Conservation (phyloP, 2,329 filamentous ascomycete species). For the Hypoxylon sp. region DNA sequence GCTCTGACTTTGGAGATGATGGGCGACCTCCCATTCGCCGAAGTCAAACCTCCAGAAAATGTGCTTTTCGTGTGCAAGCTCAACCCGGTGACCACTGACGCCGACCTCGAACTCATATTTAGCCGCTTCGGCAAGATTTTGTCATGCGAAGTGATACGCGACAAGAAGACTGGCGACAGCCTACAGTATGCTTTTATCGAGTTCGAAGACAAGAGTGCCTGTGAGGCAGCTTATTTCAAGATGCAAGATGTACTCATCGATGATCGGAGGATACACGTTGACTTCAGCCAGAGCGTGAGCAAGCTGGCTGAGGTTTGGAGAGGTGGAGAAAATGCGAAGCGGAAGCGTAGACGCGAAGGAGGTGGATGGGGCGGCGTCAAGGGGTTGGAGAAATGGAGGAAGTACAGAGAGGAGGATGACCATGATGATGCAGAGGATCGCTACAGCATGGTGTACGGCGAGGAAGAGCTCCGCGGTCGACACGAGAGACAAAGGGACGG, state of each 20-base stretch:
- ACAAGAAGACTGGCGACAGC: conserved; percentile 93
- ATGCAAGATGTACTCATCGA: conserved; percentile 99
- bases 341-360: conserved; percentile 64
- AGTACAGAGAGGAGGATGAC: conserved; percentile 81
- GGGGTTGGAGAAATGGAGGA: conserved; percentile 88
- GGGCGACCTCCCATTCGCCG: conserved; percentile 95
- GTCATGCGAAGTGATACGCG: conserved; percentile 95
- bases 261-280: conserved; percentile 96
- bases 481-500: conserved; percentile 60
- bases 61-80: conserved; percentile 98
- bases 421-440: conserved; percentile 59
- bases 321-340: conserved; percentile 85
- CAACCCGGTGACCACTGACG: conserved; percentile 94
- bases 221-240: conserved; percentile 97
- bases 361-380: conserved; percentile 94
- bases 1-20: conserved; percentile 98
- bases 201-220: conserved; percentile 91
- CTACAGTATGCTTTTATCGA: conserved; percentile 98
- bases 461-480: conserved; percentile 73
- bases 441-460: conserved; percentile 87
- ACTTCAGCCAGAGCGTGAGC: conserved; percentile 95
- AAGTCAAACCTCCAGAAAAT: conserved; percentile 97
- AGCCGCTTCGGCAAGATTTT: conserved; percentile 95
- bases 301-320: conserved; percentile 93
- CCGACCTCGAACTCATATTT: conserved; percentile 96